phyloP scores from a whole-genome alignment of 345 rosid genomes.

The Clarkia xantiana region DNA sequence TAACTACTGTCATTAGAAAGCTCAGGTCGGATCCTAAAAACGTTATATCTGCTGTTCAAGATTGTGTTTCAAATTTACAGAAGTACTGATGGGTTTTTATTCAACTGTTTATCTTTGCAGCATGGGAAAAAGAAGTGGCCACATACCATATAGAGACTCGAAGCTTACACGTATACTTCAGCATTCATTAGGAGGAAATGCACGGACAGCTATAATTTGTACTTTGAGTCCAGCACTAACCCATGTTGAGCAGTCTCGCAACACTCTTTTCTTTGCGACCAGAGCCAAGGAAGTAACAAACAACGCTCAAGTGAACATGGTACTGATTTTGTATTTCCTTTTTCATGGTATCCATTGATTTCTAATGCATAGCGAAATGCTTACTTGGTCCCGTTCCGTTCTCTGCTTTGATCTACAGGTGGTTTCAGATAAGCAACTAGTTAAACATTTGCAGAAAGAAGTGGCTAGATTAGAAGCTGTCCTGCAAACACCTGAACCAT shows the following conservation, averaged over 20 bases:
- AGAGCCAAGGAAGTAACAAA: slow-evolving; percentile 99
- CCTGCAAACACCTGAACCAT: slow-evolving; percentile 87
- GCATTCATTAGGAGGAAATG: slow-evolving; percentile 99
- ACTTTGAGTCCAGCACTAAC: slow-evolving; percentile 84
- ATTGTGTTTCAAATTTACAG: not conserved
- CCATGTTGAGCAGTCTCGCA: slow-evolving; percentile 95
- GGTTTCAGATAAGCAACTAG: slow-evolving; percentile 92
- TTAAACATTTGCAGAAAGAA: slow-evolving; percentile 98
- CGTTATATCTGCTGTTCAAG: not conserved
- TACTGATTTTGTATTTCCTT: slow-evolving; percentile 16
- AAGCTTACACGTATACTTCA: slow-evolving; percentile 96
- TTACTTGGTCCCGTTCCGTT: slow-evolving; percentile 1
- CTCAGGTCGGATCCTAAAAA: slow-evolving; percentile 44
- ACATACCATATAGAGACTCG: slow-evolving; percentile 91
- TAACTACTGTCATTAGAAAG: slow-evolving; percentile 94
- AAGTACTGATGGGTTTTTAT: not conserved
- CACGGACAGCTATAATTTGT: slow-evolving; percentile 95
- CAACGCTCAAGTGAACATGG: slow-evolving; percentile 98
- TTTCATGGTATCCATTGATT: not conserved
- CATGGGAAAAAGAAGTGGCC: slow-evolving; percentile 91
- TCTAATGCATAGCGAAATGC: not conserved
- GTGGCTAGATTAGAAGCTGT: slow-evolving; percentile 95
- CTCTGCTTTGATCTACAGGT: slow-evolving; percentile 28
- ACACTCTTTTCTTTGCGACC: slow-evolving; percentile 88
- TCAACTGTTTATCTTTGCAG: slow-evolving; percentile 20